Conservation (phyloP, 441 rosid species). For the Euphorbia celastroides region DNA sequence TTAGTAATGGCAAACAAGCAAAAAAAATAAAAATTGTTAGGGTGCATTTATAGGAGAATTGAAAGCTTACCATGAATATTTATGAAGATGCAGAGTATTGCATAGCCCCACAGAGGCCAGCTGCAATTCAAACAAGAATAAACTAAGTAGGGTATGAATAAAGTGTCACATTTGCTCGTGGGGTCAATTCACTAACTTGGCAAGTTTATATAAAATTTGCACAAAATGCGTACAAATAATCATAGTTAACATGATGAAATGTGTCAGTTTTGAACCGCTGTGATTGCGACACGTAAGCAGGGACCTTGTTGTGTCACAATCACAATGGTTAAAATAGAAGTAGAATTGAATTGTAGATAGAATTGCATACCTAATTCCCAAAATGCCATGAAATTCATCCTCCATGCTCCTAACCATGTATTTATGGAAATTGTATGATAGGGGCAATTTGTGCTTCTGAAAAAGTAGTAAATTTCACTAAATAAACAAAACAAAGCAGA, state of each 20-base stretch:
- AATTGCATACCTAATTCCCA: conserved; percentile 72
- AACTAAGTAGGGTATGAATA: neutral
- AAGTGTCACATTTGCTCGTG: neutral
- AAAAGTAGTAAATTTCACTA: conserved; percentile 18
- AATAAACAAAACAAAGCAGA: neutral
- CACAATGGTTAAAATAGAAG: neutral
- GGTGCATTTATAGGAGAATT: conserved; percentile 3
- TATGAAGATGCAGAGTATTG: conserved; percentile 81
- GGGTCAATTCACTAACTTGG: neutral
- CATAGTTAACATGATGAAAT: neutral
- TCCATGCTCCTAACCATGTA: conserved; percentile 98
- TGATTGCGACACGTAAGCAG: neutral
- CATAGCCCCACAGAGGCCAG: conserved; percentile 94
- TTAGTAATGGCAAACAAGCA: conserved; percentile 3
- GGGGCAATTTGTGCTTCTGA: conserved; percentile 89
- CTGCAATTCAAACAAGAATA: conserved; percentile 33
- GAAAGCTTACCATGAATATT: conserved; percentile 69
- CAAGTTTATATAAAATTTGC: neutral
- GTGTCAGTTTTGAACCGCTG: neutral
- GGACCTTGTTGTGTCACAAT: too few species aligned
- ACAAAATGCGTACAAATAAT: neutral
- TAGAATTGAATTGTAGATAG: neutral
- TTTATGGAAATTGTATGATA: conserved; percentile 75
- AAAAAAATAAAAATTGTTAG: neutral
- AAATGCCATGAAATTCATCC: conserved; percentile 88